Conservation (phyloP, 2,329 filamentous ascomycete genomes). For the Neophaeococcomyces mojaviensis region DNA sequence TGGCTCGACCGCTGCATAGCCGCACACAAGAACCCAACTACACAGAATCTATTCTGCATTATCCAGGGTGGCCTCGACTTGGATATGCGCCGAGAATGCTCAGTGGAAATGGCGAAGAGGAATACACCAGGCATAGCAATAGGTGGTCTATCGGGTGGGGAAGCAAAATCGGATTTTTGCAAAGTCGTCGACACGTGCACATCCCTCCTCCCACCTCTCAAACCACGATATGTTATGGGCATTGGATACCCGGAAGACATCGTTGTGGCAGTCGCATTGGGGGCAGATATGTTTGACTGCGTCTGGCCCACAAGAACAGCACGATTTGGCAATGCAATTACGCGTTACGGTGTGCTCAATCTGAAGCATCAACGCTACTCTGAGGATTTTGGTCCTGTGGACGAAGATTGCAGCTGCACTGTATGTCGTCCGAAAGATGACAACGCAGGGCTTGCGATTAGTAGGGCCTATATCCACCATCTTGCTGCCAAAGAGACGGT, state of each 20-base stretch:
- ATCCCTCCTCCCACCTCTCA: slow-evolving; percentile 71
- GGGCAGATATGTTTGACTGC: slow-evolving; percentile 99
- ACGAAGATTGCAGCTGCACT: slow-evolving; percentile 71
- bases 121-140: slow-evolving; percentile 96
- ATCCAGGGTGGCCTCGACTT: slow-evolving; percentile 93
- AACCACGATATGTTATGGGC: slow-evolving; percentile 99
- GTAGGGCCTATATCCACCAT: slow-evolving; percentile 84
- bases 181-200: slow-evolving; percentile 84
- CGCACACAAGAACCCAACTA: slow-evolving; percentile 73
- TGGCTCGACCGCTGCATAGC: slow-evolving; percentile 95
- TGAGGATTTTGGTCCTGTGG: slow-evolving; percentile 73
- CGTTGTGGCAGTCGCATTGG: slow-evolving; percentile 84
- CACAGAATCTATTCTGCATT: slow-evolving; percentile 95
- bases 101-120: slow-evolving; percentile 74
- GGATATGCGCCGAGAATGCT: slow-evolving; percentile 76
- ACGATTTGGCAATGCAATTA: slow-evolving; percentile 91
- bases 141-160: slow-evolving; percentile 86
- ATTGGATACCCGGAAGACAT: slow-evolving; percentile 95
- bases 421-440: slow-evolving; percentile 62
- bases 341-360: slow-evolving; percentile 72
- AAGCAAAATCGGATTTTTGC: slow-evolving; percentile 90
- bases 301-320: slow-evolving; percentile 97
- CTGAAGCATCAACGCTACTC: slow-evolving; percentile 69
- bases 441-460: slow-evolving; percentile 66
- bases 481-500: slow-evolving; percentile 91